Base-by-base conservation (phyloP, 352 stramenopile species). In the Lagenidium giganteum region DNA sequence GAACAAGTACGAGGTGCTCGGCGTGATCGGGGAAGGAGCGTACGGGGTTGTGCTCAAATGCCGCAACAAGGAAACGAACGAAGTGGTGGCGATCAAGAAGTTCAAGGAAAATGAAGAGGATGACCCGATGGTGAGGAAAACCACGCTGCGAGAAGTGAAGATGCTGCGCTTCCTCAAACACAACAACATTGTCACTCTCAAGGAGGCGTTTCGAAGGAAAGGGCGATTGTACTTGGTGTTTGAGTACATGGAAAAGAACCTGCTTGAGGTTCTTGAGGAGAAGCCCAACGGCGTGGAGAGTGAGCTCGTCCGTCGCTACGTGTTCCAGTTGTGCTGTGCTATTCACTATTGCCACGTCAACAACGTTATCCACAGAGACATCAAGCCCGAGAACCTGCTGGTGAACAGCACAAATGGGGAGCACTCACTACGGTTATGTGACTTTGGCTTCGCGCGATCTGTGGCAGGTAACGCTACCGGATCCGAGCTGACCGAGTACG, bases 51-150 rank as follows among this genome's bases (percentile, higher is more conserved):
- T 97, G 30, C 78, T 97, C 31, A 90, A 94, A 55, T 96, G 86
- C 47, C 78, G 81, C 27, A 95, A 96, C 67, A 95, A 97, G 44
- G 95, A 98, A 53, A 98, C 92, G 11, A 91, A 88, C 41, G 91
- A 99, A 64, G 76, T 98, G 17, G 97, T 99, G 8, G 97, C 97
- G 5, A 99, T 99, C 64, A 99, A 99, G 64, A 99, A 99, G 72
- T 97, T 99, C 35, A 96, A 98, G 51, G 90, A 97, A 55, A 89
- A 72, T 32, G 86, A 96, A 41, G 79, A 91, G 3, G 80, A 93
- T 42, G 86, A 96, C 36, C 83, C 91, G 12, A 87, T 96, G 58
- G 89, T 98, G 21, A 77, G 84, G 42, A 97, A 97, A 62, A 97
- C 88, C 35, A 96, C 87, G 33, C 54, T 97, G 34, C 84, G 91